A percentile compares a stretch with the other conserved stretches of the same genome.
phyloP scores from a whole-genome alignment of 257 asterid genomes.

The Solanum paucissectum region DNA sequence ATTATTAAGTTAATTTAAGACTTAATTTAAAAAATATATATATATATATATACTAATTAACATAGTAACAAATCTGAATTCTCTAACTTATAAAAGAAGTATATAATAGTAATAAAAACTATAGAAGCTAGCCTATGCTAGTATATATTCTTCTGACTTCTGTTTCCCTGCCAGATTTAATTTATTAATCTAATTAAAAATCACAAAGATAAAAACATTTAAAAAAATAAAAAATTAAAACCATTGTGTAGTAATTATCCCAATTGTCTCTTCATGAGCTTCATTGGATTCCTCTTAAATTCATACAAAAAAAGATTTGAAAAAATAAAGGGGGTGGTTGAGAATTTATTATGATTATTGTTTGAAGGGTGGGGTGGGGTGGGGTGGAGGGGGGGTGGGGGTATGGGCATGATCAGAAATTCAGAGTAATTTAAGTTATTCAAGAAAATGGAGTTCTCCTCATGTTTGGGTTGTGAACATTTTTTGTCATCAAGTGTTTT shows the following conservation, averaged over 20 bases:
- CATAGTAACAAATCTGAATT: not conserved
- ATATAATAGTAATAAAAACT: not conserved
- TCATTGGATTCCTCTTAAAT: constrained; percentile 15
- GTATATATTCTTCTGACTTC: not conserved
- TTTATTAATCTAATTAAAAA: not conserved
- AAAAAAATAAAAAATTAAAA: not conserved
- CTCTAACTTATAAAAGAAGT: not conserved
- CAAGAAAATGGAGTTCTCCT: not conserved
- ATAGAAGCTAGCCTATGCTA: not conserved
- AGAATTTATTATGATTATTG: not conserved
- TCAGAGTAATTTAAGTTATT: not conserved
- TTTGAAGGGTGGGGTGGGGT: too few species aligned
- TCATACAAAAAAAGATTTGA: not conserved
- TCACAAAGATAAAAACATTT: not conserved
- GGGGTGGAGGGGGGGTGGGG: not conserved
- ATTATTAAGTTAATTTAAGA: not conserved
- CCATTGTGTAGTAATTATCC: not conserved
- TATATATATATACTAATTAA: not conserved
- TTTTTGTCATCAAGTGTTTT: constrained; percentile 2
- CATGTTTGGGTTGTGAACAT: constrained; percentile 2
- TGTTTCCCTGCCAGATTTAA: not conserved
- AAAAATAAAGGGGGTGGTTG: not conserved
- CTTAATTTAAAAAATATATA: too few species aligned
- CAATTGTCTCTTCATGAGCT: not conserved
- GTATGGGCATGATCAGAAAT: not conserved